Evolutionary conservation across 352 stramenopile species (phyloP).

Genomic region (Aphanomyces invadans): DNA sequence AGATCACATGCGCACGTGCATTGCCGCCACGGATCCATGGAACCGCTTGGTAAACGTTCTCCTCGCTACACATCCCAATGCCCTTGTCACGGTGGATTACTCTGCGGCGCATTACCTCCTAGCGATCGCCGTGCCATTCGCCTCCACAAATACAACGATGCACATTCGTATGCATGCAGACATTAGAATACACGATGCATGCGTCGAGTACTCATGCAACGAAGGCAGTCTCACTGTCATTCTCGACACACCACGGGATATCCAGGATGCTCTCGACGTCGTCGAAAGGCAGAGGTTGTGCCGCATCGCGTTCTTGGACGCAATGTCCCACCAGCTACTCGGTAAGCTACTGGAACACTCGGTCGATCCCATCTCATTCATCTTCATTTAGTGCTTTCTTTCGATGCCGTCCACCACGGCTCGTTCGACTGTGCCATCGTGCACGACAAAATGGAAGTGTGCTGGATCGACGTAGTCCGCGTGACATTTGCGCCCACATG

Average conservation of each 20-base stretch:
- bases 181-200: neutral
- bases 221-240: neutral
- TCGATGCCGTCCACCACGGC: neutral
- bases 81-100: neutral
- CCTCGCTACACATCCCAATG: neutral
- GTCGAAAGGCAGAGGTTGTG: neutral
- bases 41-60: neutral
- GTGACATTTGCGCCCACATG: neutral
- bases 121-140: neutral
- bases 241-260: neutral
- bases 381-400: neutral
- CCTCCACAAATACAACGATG: neutral
- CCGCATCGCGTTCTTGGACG: neutral
- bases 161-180: neutral
- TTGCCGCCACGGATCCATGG: neutral
- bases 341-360: neutral
- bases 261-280: neutral
- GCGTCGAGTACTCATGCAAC: neutral
- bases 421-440: neutral
- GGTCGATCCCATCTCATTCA: neutral
- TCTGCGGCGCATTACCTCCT: neutral
- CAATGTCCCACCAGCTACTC: neutral
- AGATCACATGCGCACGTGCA: neutral
- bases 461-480: conserved; percentile 7
- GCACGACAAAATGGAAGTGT: neutral